Evolutionary conservation across 75 land plant species (phyloP), one percentile per base, ranked within the genome.

Genomic region (Cunninghamia lanceolata): DNA sequence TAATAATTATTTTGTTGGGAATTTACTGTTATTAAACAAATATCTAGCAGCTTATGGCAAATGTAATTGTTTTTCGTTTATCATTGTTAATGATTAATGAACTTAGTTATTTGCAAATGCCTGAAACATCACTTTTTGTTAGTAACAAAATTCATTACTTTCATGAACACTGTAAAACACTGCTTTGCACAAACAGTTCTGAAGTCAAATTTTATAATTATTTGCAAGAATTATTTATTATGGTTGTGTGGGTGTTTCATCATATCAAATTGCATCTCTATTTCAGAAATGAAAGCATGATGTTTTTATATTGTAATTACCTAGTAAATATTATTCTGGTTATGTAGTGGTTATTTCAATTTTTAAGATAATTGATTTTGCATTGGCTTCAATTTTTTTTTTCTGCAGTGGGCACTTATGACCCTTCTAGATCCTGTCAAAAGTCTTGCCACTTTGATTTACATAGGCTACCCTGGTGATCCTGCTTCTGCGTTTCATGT

Each of bases 331-430:
- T 59, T 1, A 59, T 59, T 59, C 66, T 59, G 28, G 66, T 59
- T 59, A 59, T 59, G 66, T 1, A 21, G 66, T 19, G 28, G 19
- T 0, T 59, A 59, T 4, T 21, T 59, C 28, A 25, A 47, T 47
- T 59, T 17, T 59, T 59, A 19, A 59, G 68, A 59, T 59, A 56
- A 17, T 84, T 84, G 68, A 9, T 14, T 30, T 63, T 50, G 11
- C 42, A 28, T 80, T 63, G 21, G 68, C 10, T 75, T 80, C 74
- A 7, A 50, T 85, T n/a, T n/a, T n/a, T n/a, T n/a, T n/a, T n/a
- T 66, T 38, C 53, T 93, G 93, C 96, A 98, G 99, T 98, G 99
- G 99, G 92, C 97, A 28, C 90, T 98, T n/a, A 94, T 96, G 99
- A 98, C 99, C 74, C 90, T 94, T 79, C 88, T 94, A 40, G 97